Percentiles rank a stretch among this genome's conserved stretches.
Conservation (phyloP, 345 rosid species). For the Salix caprea region DNA sequence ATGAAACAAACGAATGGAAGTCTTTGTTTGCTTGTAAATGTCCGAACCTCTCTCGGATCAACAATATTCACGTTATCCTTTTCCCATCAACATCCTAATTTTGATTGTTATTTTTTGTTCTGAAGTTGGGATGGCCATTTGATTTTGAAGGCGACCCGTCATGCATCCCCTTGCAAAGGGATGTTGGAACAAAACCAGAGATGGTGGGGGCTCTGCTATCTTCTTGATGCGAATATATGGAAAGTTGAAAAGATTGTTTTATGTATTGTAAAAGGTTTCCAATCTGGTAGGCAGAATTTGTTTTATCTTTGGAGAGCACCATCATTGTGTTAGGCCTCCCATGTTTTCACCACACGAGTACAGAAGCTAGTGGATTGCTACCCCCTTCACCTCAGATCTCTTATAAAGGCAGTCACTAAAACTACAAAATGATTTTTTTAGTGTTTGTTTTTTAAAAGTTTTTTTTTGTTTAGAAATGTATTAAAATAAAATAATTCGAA, state of each 20-base stretch:
- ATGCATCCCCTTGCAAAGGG: conserved; percentile 1
- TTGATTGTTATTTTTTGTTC: background rate
- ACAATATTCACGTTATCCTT: background rate
- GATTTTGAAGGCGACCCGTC: background rate
- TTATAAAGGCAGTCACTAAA: conserved; percentile 14
- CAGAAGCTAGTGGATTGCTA: conserved; percentile 37
- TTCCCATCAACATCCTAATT: background rate
- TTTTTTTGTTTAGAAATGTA: no score
- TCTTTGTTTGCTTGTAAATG: background rate
- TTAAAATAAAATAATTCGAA: no score
- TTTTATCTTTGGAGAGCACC: conserved; percentile 28
- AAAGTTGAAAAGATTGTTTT: background rate
- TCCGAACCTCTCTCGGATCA: background rate
- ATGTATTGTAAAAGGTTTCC: conserved; percentile 22
- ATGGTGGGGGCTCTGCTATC: conserved; percentile 14
- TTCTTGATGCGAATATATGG: conserved; percentile 6
- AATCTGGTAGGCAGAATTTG: conserved; percentile 27
- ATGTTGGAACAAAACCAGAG: conserved; percentile 12
- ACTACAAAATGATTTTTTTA: no score
- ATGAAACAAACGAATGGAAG: conserved; percentile 16
- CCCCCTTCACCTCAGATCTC: conserved; percentile 15
- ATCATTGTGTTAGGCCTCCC: conserved; percentile 33
- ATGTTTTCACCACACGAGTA: conserved; percentile 26
- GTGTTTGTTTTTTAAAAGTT: no score
- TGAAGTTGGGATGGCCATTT: background rate